Evolutionary conservation across 345 rosid species (phyloP).

Genomic region (Lumnitzera racemosa): DNA sequence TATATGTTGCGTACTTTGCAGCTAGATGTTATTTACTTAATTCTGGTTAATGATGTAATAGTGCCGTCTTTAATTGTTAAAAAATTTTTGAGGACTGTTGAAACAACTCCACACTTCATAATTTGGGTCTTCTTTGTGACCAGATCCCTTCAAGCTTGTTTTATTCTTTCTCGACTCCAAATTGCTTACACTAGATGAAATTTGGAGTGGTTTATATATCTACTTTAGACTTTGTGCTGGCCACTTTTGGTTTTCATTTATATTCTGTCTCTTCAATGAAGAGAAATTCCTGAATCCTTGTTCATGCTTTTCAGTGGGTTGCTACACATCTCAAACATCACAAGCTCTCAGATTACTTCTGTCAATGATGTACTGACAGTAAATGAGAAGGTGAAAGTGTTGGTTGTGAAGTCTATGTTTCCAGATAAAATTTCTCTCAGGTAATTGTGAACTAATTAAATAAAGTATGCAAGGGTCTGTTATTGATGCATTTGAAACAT

Average conservation of each 20-base stretch:
- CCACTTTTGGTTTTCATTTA: background rate
- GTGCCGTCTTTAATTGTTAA: too few species aligned
- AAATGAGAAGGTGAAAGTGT: conserved; percentile 67
- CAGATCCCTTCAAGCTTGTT: too few species aligned
- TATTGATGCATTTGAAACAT: background rate
- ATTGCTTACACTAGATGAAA: too few species aligned
- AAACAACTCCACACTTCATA: too few species aligned
- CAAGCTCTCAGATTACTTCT: conserved; percentile 39
- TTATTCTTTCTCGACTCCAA: too few species aligned
- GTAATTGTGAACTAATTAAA: conserved; percentile 26
- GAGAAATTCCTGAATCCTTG: conserved; percentile 7
- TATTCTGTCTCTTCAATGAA: background rate
- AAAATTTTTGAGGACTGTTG: too few species aligned
- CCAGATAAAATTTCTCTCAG: conserved; percentile 85
- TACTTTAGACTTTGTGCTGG: background rate
- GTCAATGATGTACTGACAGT: conserved; percentile 58
- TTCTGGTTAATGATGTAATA: too few species aligned
- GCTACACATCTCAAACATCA: conserved; percentile 81
- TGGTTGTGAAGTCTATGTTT: conserved; percentile 65
- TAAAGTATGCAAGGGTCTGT: conserved; percentile 3
- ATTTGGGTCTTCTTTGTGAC: too few species aligned
- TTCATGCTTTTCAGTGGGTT: conserved; percentile 51
- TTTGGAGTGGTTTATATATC: too few species aligned
- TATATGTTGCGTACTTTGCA: too few species aligned
- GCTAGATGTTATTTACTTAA: too few species aligned